Base-by-base conservation (phyloP, 75 land plant genomes). In the Gnetum montanum region DNA sequence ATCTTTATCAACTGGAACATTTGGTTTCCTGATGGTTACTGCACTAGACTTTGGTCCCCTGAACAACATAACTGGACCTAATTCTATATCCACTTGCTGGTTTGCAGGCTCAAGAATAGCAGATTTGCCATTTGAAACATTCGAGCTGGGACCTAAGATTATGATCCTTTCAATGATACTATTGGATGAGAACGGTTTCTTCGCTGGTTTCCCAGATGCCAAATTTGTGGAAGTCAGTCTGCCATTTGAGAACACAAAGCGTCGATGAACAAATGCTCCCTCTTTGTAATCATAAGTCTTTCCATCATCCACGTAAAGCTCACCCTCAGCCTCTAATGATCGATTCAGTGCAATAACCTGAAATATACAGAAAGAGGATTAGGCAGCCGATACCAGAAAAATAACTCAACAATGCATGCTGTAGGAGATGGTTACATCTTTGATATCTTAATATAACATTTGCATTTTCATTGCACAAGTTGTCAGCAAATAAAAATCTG, bases 231-330 rank as follows among this genome's bases (percentile, higher is more conserved):
- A 95, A 30, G 77, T 65, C n/a, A 95, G 75, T 26, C 72, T 63
- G 16, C 86, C 82, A 16, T 79, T 53, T 24, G 99, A 70, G 54
- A 81, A 95, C 18, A 70, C 58, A 61, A 95, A 83, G 12, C 70
- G 88, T 35, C 97, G 84, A 43, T 95, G 88, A 29, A 95, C 86
- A 61, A 69, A 95, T 19, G 85, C 88, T 10, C 99, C 97, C 7
- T 78, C 34, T 62, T 70, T 51, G 68, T 77, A 95, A 10, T 90
- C 92, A 70, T 68, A 86, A 70, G 77, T 90, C 54, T 78, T 90
- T 15, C 99, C 99, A 68, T 95, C 99, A 63, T 95, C 99, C 12
- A 95, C 59, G 64, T 90, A 95, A 0, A 95, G 74, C 62, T 90
- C 88, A 12, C 99, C 99, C 68, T 90, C 85, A 41, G 99, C 99